Evolutionary conservation across 1,284 basidiomycete genomes (phyloP), one percentile per base, ranked within the genome.

Genomic region (Ganoderma boninense): DNA sequence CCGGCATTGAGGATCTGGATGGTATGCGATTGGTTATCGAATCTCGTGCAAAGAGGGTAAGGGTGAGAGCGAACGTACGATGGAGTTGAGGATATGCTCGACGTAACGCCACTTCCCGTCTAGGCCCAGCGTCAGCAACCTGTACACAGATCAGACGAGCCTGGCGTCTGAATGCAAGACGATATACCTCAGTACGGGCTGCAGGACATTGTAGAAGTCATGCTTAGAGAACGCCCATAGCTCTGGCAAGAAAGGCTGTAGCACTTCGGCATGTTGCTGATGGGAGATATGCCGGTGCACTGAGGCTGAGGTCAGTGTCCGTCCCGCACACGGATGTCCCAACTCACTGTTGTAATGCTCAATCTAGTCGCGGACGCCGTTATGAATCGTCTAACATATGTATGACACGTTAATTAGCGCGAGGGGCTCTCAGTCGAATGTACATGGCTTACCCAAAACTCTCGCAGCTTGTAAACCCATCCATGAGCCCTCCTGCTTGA

Each of bases 91-190:
- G 23, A 90, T 82, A 73, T 91, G 88, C 69, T 80, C 84, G 18
- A 89, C 80, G 87, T 87, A 91, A 65, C 85, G 84, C 90, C 89
- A 91, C 40, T 77, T 81, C 1, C 86, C 86, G 49, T 88, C 78
- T 26, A 83, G 68, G 0, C 80, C 82, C 1, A 76, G 72, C 16
- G 82, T 80, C 11, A 91, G 78, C 2, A 90, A 79, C 71, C 87
- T 89, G 13, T 29, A 3, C 3, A 38, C 16, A 38, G 6, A 46
- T 32, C 56, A 32, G 42, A 54, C 11, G 18, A 43, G n/a, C 10
- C 6, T 4, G 42, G 23, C n/a, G 72, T 23, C 29, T 77, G 76
- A 14, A 42, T 10, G 56, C 13, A 7, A 60, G 52, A 35, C 23
- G n/a, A 69, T 76, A 54, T 42, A 85, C 88, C 83, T 82, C 20